Base-by-base conservation (phyloP, 208 protist species). In the Trypanosomatidae sp. region DNA sequence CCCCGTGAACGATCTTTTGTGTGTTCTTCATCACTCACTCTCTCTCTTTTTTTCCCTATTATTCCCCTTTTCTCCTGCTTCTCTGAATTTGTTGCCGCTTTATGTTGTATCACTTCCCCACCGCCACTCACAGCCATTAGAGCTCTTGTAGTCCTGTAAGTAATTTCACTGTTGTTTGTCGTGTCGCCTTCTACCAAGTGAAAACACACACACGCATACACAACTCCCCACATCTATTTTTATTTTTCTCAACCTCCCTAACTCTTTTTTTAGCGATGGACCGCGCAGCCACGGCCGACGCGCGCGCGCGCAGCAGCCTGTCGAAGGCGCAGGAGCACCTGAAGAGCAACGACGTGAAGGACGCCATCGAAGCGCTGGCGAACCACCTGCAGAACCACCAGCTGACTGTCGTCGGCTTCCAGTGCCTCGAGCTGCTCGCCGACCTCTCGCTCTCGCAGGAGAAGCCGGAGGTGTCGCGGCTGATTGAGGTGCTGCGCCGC, bases 261-360 rank as follows among this genome's bases (percentile, higher is more conserved):
- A 13, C 13, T 30, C 47, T 59, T 33, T 15, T 39, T 3, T 8
- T n/a, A 47, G 55, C 55, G 49, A 73, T 75, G 71, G 69, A 74
- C 53, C 68, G 68, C 15, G 71, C 73, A 71, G 77, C 59, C 17
- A 80, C 71, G 3, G 71, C 60, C 10, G 86, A 93, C 33, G 80
- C 86, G 19, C 84, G 85, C 41, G 74, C 73, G 41, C 81, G 82
- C 59, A 79, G 68, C 73, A 81, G 80, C n/a, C 69, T 78, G 52
- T 82, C 85, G 53, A 91, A 93, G 82, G 86, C 78, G 19, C 72
- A 82, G 62, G 79, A 84, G 47, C 79, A 91, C n/a, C 65, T 83
- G 77, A 73, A 65, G 25, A 79, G 62, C 52, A 70, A 81, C 17
- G 73, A 90, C 53, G 79, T 82, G 56, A 82, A 79, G 50, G 83